Evolutionary conservation across 129 eudicot species (phyloP).

Genomic region (Calendula officinalis): DNA sequence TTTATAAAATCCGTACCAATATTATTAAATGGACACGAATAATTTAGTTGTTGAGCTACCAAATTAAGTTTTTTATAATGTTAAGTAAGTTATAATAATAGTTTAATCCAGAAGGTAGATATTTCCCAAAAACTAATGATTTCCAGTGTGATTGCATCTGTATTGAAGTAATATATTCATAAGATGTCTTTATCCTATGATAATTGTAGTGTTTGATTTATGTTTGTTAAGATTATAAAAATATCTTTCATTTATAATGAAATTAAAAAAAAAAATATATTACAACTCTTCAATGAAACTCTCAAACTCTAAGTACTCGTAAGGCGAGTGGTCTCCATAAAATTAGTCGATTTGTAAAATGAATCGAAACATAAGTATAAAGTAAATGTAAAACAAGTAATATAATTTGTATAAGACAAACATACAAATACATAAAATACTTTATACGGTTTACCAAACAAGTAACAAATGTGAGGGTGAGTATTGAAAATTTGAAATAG

Average conservation of each 20-base stretch:
- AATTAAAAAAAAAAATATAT: too few relatives aligned
- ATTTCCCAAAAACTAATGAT: not conserved
- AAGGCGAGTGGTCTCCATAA: too few relatives aligned
- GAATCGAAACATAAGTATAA: not conserved
- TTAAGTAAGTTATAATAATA: conserved; percentile 2
- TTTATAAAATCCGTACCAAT: not conserved
- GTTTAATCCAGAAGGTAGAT: conserved; percentile 16
- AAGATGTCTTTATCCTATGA: not conserved
- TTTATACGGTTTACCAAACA: too few relatives aligned
- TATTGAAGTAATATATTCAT: not conserved
- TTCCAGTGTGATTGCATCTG: conserved; percentile 28
- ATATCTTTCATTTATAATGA: not conserved
- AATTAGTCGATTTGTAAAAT: too few relatives aligned
- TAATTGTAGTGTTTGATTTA: conserved; percentile 2
- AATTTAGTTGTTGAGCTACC: conserved; percentile 24
- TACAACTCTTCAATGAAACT: too few relatives aligned
- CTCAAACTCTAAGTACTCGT: too few relatives aligned
- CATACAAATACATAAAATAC: too few relatives aligned
- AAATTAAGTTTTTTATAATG: conserved; percentile 2
- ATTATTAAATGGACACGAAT: conserved; percentile 8
- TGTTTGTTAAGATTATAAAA: not conserved
- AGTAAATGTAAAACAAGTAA: not conserved
- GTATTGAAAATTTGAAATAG: not conserved
- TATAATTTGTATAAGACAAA: not conserved
- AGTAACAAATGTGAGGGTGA: not conserved